Evolutionary conservation across 1,139 yeast species (phyloP).

Genomic region (Pichia sp.): DNA sequence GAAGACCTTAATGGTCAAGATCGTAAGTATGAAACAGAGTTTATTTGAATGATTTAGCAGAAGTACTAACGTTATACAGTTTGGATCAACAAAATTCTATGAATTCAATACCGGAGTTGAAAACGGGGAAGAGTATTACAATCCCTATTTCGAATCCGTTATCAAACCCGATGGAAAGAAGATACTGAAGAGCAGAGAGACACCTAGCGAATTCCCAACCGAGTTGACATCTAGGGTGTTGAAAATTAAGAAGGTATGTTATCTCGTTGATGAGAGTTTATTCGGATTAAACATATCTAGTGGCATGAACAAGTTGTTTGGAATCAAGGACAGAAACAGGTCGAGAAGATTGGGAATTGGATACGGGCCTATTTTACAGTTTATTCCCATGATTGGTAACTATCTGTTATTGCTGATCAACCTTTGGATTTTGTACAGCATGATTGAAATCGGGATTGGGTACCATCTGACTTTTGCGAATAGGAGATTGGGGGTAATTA

Average conservation of each 20-base stretch:
- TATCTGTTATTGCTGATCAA: conserved; percentile 37
- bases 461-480: conserved; percentile 34
- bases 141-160: conserved; percentile 15
- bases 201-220: conserved; percentile 7
- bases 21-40: conserved; percentile 4
- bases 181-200: conserved; percentile 3
- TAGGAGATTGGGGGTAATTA: background rate
- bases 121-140: conserved; percentile 3
- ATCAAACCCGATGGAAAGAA: background rate
- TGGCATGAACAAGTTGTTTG: conserved; percentile 10
- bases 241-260: conserved; percentile 51
- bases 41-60: too few species aligned
- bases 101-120: conserved; percentile 1
- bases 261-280: conserved; percentile 59
- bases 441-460: conserved; percentile 49
- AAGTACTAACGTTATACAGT: conserved; percentile 2
- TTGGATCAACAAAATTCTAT: conserved; percentile 13
- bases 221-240: background rate
- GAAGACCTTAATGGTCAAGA: conserved; percentile 5
- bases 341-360: conserved; percentile 45
- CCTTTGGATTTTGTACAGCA: conserved; percentile 46
- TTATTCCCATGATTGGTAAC: conserved; percentile 49
- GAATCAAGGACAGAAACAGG: conserved; percentile 4
- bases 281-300: conserved; percentile 47
- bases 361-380: conserved; percentile 69